Evolutionary conservation across 1,139 yeast species (phyloP), one percentile per base, ranked within the genome.

Genomic region (Kluyveromyces sp.): DNA sequence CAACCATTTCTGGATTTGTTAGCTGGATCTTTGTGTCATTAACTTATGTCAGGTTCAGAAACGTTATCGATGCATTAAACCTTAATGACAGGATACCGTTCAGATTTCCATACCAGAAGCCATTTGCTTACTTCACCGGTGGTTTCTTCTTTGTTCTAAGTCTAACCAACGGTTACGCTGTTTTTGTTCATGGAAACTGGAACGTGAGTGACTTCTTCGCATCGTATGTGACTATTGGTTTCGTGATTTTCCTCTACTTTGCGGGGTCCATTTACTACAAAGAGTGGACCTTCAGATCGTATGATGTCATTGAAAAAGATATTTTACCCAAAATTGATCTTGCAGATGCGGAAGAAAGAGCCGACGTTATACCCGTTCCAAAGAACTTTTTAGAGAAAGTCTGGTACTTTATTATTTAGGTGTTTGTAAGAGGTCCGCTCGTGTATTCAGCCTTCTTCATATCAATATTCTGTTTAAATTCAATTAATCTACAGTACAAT

Each of bases 151-250:
- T 63, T 3, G 33, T 76, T 16, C 52, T 76, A 41, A 60, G 73
- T 22, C 44, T 75, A 30, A 73, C 78, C n/a, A 75, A 75, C 49
- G 80, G 80, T 19, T 76, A 72, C 52, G 75, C 73, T 1, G 79
- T 75, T 7, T 76, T 76, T 58, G 69, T 75, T 49, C 41, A 43
- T 6, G 53, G 50, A 3, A 63, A 71, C 32, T 69, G 66, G 49
- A 58, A 65, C 38, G 64, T 56, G 7, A 58, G 68, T 12, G 73
- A 72, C 55, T 77, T 77, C 54, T 61, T 77, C 43, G 79, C 81
- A 26, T 73, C 80, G n/a, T 77, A 77, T 57, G 66, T 76, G 47
- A 75, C 80, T 1, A 56, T 77, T 41, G 80, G 80, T 16, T 69
- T 75, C 39, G 67, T 77, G 28, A 29, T 70, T 0, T 64, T 60